Evolutionary conservation across 257 asterid species (phyloP).

Genomic region (Nicotiana benthamiana): DNA sequence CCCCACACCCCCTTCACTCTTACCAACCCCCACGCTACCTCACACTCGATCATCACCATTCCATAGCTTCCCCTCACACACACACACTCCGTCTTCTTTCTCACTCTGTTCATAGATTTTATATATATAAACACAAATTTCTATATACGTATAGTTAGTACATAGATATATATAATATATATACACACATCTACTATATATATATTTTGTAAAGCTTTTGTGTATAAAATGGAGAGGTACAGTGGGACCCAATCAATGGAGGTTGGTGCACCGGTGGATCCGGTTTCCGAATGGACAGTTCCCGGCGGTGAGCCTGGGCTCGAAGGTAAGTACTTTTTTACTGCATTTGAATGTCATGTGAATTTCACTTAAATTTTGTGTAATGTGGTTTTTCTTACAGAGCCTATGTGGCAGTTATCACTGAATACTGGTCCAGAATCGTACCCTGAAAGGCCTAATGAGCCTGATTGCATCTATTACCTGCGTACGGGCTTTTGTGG

Average conservation of each 20-base stretch:
- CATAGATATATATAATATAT: neutral
- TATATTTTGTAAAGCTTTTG: no score
- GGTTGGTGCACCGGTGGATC: constrained; percentile 44
- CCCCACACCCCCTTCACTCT: neutral
- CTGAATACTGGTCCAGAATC: constrained; percentile 57
- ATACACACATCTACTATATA: neutral
- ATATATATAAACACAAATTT: neutral
- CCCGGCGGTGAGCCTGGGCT: constrained; percentile 77
- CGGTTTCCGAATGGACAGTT: constrained; percentile 66
- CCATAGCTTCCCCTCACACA: neutral
- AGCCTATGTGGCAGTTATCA: constrained; percentile 90
- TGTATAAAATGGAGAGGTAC: constrained; percentile 38
- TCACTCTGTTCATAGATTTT: constrained; percentile 6
- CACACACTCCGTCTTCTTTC: constrained; percentile 6
- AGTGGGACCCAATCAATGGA: constrained; percentile 53
- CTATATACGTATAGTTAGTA: constrained; percentile 1
- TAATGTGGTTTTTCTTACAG: constrained; percentile 35
- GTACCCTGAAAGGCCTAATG: constrained; percentile 82
- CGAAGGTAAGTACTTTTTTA: constrained; percentile 33
- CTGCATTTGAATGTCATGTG: constrained; percentile 39
- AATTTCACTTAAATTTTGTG: constrained; percentile 33
- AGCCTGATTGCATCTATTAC: constrained; percentile 83
- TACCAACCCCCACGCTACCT: constrained; percentile 2
- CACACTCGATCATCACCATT: constrained; percentile 6
- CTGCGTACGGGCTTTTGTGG: constrained; percentile 92